A percentile compares a stretch with the other conserved stretches of the same genome.
phyloP scores from a whole-genome alignment of 169 alveolate species.

The Babesia microti region DNA sequence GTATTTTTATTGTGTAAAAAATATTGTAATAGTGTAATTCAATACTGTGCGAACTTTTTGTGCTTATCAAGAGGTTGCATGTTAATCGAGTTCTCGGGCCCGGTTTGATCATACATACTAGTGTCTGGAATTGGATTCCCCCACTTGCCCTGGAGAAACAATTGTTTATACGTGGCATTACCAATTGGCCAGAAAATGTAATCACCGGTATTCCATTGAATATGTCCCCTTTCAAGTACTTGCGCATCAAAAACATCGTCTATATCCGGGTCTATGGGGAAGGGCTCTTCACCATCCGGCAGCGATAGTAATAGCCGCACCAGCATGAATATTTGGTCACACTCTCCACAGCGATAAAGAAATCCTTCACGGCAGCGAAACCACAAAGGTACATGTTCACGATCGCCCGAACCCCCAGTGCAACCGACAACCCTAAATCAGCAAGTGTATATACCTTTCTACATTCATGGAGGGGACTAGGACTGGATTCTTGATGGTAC shows the following conservation, averaged over 20 bases:
- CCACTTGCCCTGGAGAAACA: constrained; percentile 63
- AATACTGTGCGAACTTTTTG: constrained; percentile 12
- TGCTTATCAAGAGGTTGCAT: constrained; percentile 17
- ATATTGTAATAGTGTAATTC: no score
- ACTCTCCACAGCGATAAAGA: constrained; percentile 80
- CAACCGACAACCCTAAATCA: constrained; percentile 65
- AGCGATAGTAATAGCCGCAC: constrained; percentile 70
- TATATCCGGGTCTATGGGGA: constrained; percentile 71
- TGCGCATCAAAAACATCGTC: constrained; percentile 73
- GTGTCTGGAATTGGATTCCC: constrained; percentile 46
- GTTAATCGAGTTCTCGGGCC: constrained; percentile 5
- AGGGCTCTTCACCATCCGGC: constrained; percentile 73
- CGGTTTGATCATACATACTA: not conserved
- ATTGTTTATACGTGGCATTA: constrained; percentile 58
- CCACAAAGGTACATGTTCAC: constrained; percentile 72
- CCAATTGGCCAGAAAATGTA: constrained; percentile 72
- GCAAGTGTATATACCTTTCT: constrained; percentile 37
- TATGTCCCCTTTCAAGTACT: constrained; percentile 66
- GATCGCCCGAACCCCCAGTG: constrained; percentile 81
- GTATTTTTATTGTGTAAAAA: no score
- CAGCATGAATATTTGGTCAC: constrained; percentile 82
- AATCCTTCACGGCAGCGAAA: constrained; percentile 79
- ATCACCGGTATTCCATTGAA: constrained; percentile 69
- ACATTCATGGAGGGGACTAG: constrained; percentile 71
- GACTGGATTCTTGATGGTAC: constrained; percentile 77